Evolutionary conservation across 208 protist species (phyloP), one percentile per base, ranked within the genome.

Genomic region (Wallacemonas sp.): DNA sequence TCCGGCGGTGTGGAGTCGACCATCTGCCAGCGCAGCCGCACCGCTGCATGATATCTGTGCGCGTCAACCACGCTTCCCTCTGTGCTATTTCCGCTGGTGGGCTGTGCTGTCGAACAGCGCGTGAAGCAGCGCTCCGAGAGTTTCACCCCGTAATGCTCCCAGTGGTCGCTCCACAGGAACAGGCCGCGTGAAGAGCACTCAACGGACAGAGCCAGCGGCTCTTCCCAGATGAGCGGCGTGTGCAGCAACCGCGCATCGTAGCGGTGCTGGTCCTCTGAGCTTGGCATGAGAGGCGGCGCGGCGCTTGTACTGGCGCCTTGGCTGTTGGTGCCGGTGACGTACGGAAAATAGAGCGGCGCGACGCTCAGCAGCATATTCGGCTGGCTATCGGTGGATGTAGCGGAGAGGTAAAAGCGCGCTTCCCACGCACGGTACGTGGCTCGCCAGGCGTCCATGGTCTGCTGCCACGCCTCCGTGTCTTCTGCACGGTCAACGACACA

Each of bases 141-240:
- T 17, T 68, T 74, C 46, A 73, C 54, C 9, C 78, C 82, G 59
- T 75, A 94, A 9, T 83, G 50, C 33, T 57, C 45, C 77, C 79
- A 89, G 29, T 88, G 73, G 22, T 94, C 84, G 52, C 87, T 94
- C 85, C 87, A 94, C 15, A 89, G 54, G 29, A 79, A 84, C 26
- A 86, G 42, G 1, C 87, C 87, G 3, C 45, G 68, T 10, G 50
- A 15, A 1, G 71, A 81, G 68, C 78, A 87, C 33, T 94, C 87
- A 15, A 91, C 59, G 4, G 83, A 89, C 9, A 94, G 48, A 38
- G 73, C 68, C 59, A 82, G 76, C 0, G 82, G 81, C 63, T 94
- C 79, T 29, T 94, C 84, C 80, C 82, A 94, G 34, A 94, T 87
- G 10, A 94, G 75, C 38, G 87, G 87, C 10, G 87, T 94, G 38